These are phyloP conservation scores for Polytrichum formosum DNA, from an alignment of 225 moss, liverwort and hornwort genomes.

Conservation along the genomic window DNA sequence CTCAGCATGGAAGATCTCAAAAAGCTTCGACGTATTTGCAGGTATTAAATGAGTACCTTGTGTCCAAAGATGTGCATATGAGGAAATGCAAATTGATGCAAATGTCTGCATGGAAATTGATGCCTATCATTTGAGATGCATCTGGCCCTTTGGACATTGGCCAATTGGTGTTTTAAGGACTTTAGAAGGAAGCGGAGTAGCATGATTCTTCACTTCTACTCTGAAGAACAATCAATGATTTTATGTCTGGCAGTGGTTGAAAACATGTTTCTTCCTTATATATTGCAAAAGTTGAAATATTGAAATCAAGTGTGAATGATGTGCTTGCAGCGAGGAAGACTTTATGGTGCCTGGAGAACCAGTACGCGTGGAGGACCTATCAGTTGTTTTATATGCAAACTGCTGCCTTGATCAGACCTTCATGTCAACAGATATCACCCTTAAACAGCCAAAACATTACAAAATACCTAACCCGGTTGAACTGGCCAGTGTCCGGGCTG, in stretches of 20 bases:
- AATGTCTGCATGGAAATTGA: too few species aligned
- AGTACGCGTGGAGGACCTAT: constrained; percentile 59
- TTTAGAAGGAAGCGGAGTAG: too few species aligned
- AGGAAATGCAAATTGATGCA: too few species aligned
- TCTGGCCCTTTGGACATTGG: too few species aligned
- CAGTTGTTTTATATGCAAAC: constrained; percentile 66
- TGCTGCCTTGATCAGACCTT: constrained; percentile 70
- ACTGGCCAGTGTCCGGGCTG: constrained; percentile 38
- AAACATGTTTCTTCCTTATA: neutral
- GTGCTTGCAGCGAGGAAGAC: constrained; percentile 69
- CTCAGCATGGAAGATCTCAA: constrained; percentile 61
- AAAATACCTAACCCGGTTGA: constrained; percentile 41
- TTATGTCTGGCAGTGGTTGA: neutral
- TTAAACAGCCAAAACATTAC: constrained; percentile 35
- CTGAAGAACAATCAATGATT: constrained; percentile 3
- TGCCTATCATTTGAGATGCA: too few species aligned
- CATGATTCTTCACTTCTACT: neutral
- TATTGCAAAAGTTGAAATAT: neutral
- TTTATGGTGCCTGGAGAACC: constrained; percentile 6
- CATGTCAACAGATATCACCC: constrained; percentile 51
- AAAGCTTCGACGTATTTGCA: constrained; percentile 69
- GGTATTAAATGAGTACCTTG: constrained; percentile 22
- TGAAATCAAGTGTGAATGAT: neutral
- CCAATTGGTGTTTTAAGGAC: too few species aligned
- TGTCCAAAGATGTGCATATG: too few species aligned